Evolutionary conservation across 345 rosid genomes (phyloP).

Genomic region (Viola odorata): DNA sequence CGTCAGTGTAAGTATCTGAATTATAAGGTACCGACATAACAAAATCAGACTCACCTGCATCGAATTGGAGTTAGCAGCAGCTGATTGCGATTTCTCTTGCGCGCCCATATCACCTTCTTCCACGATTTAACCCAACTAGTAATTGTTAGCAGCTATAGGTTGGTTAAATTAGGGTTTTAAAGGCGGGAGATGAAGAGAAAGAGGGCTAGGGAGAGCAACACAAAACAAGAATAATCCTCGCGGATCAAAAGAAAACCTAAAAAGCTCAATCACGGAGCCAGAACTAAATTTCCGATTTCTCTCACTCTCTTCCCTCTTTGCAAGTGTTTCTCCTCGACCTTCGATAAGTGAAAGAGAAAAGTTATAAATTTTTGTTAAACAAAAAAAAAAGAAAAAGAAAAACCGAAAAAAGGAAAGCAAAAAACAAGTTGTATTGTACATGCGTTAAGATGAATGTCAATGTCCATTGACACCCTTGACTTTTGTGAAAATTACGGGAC

Average conservation of each 20-base stretch:
- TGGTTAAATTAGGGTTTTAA: conserved; percentile 51
- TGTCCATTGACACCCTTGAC: neutral
- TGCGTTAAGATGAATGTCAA: neutral
- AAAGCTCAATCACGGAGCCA: conserved; percentile 43
- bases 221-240: conserved; percentile 8
- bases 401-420: neutral
- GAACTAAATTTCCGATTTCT: conserved; percentile 24
- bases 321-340: conserved; percentile 20
- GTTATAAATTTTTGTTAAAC: neutral
- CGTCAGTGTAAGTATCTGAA: too few species aligned
- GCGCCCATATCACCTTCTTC: conserved; percentile 66
- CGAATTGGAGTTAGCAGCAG: conserved; percentile 51
- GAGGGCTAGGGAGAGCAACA: neutral
- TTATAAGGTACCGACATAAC: too few species aligned
- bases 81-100: conserved; percentile 64
- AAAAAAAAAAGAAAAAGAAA: neutral
- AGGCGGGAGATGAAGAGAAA: conserved; percentile 17
- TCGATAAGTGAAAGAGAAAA: conserved; percentile 22
- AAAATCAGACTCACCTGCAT: conserved; percentile 62
- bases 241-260: conserved; percentile 50
- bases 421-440: neutral
- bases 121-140: neutral
- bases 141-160: neutral
- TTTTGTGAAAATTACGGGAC: conserved; percentile 9
- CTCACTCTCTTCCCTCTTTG: conserved; percentile 25